Evolutionary conservation across 2,329 filamentous ascomycete genomes (phyloP), one percentile per base, ranked within the genome.

Genomic region (Fusarium sulawesiense): DNA sequence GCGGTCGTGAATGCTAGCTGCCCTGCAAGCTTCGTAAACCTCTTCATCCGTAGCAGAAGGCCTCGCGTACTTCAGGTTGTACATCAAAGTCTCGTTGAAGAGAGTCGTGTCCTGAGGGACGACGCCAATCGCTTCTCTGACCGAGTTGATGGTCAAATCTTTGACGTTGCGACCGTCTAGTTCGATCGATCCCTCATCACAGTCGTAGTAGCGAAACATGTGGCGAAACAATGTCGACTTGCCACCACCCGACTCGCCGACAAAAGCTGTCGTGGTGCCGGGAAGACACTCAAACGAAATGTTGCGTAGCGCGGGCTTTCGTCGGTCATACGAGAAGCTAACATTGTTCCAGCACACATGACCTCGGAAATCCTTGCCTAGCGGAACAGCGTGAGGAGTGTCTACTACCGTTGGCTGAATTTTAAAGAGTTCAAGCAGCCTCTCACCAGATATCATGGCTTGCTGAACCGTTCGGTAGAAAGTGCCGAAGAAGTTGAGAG

Each of bases 381-480:
- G 81, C 1, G 86, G 83, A 48, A 83, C 80, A 2, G 91, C 93
- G 56, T 86, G 83, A 0, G 91, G 89, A 18, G 86, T 86, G 78
- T 99, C 96, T 10, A 95, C 86, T 29, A 99, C 95, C 0, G 93
- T 97, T 1, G 96, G 95, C 74, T 93, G 90, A 76, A 98, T 96
- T 80, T 97, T 97, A 88, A 99, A 98, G 20, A 99, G 85, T 80
- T 98, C 96, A 57, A 99, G 83, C 78, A 99, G 91, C 20, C 96
- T 91, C 84, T 99, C 96, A 7, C 95, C 94, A 62, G 97, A 98
- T 77, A 99, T 98, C 91, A 99, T 93, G 56, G 95, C 93, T 73
- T 94, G 96, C 80, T 98, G 96, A 8, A 98, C 95, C 66, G 94
- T 96, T 53, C 95, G 89, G 80, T 98, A 99, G 79, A 98, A 98